These are phyloP conservation scores for Cryphonectria naterciae DNA, from an alignment of 2,329 filamentous ascomycete species.

Conservation along the genomic window DNA sequence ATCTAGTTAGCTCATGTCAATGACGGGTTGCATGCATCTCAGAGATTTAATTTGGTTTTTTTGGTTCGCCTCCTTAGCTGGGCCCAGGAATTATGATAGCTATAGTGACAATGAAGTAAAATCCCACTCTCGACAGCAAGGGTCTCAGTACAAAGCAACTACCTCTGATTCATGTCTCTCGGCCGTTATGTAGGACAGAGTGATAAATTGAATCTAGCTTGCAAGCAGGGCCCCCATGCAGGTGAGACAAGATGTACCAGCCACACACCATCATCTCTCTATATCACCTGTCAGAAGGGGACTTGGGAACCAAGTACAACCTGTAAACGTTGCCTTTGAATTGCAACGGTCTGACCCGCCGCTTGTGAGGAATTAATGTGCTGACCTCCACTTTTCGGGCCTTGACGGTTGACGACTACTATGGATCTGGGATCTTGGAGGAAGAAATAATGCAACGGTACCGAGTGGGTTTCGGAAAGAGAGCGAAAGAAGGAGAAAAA, in stretches of 20 bases:
- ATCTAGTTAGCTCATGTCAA: background rate
- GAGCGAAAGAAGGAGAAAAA: background rate
- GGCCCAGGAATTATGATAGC: background rate
- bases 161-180: constrained; percentile 12
- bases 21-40: constrained; percentile 5
- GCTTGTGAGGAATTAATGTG: constrained; percentile 3
- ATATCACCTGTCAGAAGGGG: background rate
- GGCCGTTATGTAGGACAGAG: background rate
- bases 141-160: constrained; percentile 18
- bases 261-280: background rate
- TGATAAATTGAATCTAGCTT: constrained; percentile 17
- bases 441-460: background rate
- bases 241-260: constrained; percentile 6
- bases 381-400: background rate
- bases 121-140: background rate
- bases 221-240: constrained; percentile 9
- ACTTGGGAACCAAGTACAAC: background rate
- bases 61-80: background rate
- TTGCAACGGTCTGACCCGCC: constrained; percentile 6
- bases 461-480: background rate
- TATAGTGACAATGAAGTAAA: background rate
- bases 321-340: background rate
- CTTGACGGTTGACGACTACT: background rate
- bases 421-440: background rate
- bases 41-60: background rate